Evolutionary conservation across 805 yeast genomes (phyloP).

Genomic region (Metschnikowia cubensis): DNA sequence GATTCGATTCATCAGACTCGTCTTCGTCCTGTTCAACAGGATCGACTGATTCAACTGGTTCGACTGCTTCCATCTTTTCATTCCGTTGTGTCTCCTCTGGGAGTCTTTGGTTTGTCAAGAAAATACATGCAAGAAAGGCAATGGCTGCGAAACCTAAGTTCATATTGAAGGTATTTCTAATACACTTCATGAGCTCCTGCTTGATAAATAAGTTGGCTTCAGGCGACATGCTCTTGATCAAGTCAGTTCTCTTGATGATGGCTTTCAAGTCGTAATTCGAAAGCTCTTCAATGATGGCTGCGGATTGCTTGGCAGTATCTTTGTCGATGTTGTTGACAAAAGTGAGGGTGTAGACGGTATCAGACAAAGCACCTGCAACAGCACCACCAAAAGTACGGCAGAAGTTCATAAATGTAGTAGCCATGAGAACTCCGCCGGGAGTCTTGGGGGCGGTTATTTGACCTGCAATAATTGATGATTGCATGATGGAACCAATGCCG

Average conservation of each 20-base stretch:
- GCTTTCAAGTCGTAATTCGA: conserved; percentile 12
- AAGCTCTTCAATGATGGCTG: conserved; percentile 20
- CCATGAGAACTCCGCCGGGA: conserved; percentile 47
- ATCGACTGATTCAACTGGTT: conserved; percentile 2
- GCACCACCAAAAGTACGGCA: conserved; percentile 45
- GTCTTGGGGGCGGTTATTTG: conserved; percentile 50
- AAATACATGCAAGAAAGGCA: conserved; percentile 28
- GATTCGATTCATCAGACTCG: conserved; percentile 1
- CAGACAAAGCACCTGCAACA: conserved; percentile 40
- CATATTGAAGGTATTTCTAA: conserved; percentile 40
- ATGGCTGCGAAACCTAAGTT: conserved; percentile 33
- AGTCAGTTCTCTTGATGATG: conserved; percentile 15
- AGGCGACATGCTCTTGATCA: conserved; percentile 16
- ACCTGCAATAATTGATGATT: conserved; percentile 40
- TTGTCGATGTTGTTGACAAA: conserved; percentile 14
- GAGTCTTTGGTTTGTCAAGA: conserved; percentile 40
- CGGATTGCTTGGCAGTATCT: conserved; percentile 11
- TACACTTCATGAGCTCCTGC: conserved; percentile 30
- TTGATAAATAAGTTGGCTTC: conserved; percentile 23
- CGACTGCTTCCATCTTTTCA: conserved; percentile 1
- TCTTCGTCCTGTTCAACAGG: not conserved
- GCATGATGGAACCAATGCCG: conserved; percentile 46
- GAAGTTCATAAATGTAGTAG: conserved; percentile 44
- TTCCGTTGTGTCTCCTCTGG: conserved; percentile 26
- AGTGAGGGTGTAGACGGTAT: conserved; percentile 35